Evolutionary conservation across 2,329 filamentous ascomycete species (phyloP).

Genomic region (Stenocarpella maydis): DNA sequence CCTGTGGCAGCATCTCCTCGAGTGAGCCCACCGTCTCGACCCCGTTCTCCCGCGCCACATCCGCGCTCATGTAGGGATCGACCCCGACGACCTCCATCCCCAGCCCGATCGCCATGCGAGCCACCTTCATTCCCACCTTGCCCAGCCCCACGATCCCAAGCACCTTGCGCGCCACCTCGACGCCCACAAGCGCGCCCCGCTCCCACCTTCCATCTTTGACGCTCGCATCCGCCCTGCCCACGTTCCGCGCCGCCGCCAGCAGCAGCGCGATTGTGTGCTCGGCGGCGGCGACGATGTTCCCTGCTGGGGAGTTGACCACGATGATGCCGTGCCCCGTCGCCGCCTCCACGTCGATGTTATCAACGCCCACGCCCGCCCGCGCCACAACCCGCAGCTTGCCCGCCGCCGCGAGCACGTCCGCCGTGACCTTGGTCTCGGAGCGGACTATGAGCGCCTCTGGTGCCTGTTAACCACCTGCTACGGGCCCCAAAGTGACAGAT

Average conservation of each 20-base stretch:
- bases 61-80: constrained; percentile 79
- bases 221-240: constrained; percentile 73
- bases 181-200: constrained; percentile 75
- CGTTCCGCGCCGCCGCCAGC: constrained; percentile 76
- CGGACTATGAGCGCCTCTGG: constrained; percentile 76
- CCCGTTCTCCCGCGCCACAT: constrained; percentile 73
- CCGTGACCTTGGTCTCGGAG: constrained; percentile 83
- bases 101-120: constrained; percentile 78
- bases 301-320: constrained; percentile 80
- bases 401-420: constrained; percentile 70
- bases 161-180: constrained; percentile 80
- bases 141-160: constrained; percentile 80
- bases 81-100: constrained; percentile 79
- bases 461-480: too few relatives aligned
- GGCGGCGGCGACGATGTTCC: constrained; percentile 82
- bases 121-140: constrained; percentile 85
- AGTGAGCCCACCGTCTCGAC: constrained; percentile 69
- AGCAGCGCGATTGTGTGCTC: constrained; percentile 81
- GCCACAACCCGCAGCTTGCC: constrained; percentile 79
- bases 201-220: constrained; percentile 81
- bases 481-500: too few relatives aligned
- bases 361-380: constrained; percentile 81
- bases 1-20: constrained; percentile 67
- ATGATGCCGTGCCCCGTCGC: constrained; percentile 79
- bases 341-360: constrained; percentile 80